Conservation (phyloP, 768 basidiomycete genomes). For the Podaxis mareebaensis region DNA sequence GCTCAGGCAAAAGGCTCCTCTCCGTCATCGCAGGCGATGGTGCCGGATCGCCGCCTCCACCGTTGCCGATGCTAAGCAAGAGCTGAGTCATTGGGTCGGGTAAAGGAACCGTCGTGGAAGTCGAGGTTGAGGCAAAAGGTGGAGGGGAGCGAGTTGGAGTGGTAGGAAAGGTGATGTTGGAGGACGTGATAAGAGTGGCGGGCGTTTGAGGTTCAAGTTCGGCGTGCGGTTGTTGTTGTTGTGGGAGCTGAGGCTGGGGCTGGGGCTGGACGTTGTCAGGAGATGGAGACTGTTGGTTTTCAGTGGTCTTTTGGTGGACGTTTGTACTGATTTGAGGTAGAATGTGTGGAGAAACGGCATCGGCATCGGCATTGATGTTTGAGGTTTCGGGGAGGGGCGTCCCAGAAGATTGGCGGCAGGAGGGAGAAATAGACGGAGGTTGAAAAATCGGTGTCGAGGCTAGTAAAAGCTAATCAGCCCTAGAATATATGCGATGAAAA, state of each 20-base stretch:
- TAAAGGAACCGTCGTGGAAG: background rate
- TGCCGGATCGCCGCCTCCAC: background rate
- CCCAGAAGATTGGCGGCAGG: background rate
- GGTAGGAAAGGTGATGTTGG: background rate
- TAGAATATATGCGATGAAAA: background rate
- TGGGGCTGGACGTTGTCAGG: background rate
- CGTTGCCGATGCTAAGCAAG: background rate
- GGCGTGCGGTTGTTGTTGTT: background rate
- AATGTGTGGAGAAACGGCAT: background rate
- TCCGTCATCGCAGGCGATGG: slow-evolving; percentile 4
- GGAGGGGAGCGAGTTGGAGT: background rate
- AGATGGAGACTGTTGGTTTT: background rate
- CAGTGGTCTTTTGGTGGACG: background rate
- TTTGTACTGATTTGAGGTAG: background rate
- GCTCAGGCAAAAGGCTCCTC: slow-evolving; percentile 4
- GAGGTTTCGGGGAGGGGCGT: background rate
- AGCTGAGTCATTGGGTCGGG: background rate
- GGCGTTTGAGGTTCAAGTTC: background rate
- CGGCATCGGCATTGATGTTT: background rate
- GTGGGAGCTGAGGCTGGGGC: background rate
- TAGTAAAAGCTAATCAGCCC: background rate
- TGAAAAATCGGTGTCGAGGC: background rate
- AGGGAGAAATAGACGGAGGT: background rate
- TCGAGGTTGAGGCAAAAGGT: background rate
- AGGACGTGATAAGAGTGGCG: background rate